phyloP scores from a whole-genome alignment of 1,284 basidiomycete genomes.

The Ceratobasidium sp. region DNA sequence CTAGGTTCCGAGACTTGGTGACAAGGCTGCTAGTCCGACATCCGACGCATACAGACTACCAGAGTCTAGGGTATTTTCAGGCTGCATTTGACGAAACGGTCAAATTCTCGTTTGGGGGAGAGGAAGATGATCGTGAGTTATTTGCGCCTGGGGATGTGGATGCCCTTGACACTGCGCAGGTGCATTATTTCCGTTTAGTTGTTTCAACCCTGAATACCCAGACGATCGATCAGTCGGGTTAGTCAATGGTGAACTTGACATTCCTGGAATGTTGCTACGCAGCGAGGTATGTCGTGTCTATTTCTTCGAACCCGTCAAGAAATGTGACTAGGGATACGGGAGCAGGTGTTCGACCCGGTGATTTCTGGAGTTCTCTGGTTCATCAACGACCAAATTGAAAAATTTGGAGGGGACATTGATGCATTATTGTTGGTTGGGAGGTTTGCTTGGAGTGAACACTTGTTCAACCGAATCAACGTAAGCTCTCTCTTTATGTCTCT shows the following conservation, averaged over 20 bases:
- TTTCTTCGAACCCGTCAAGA: not conserved
- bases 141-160: not conserved
- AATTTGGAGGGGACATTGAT: conserved; percentile 70
- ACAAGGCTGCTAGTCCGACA: conserved; percentile 72
- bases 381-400: conserved; percentile 72
- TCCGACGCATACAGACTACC: conserved; percentile 75
- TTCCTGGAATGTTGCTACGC: conserved; percentile 75
- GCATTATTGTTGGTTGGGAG: conserved; percentile 83
- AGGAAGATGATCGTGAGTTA: conserved; percentile 70
- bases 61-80: conserved; percentile 82
- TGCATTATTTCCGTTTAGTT: not conserved
- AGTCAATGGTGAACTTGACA: conserved; percentile 76
- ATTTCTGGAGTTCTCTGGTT: conserved; percentile 67
- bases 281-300: conserved; percentile 65
- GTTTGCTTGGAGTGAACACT: conserved; percentile 80
- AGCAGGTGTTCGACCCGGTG: conserved; percentile 1
- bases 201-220: conserved; percentile 61
- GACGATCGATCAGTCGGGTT: conserved; percentile 75
- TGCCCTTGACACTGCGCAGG: not conserved
- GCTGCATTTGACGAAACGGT: conserved; percentile 85
- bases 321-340: not conserved
- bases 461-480: conserved; percentile 57
- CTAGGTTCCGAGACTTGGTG: conserved; percentile 75
- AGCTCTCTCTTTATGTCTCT: not conserved
- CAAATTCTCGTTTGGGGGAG: conserved; percentile 73